Evolutionary conservation across 495 filamentous ascomycete species (phyloP), one percentile per base, ranked within the genome.

Genomic region (Baudoinia panamericana): DNA sequence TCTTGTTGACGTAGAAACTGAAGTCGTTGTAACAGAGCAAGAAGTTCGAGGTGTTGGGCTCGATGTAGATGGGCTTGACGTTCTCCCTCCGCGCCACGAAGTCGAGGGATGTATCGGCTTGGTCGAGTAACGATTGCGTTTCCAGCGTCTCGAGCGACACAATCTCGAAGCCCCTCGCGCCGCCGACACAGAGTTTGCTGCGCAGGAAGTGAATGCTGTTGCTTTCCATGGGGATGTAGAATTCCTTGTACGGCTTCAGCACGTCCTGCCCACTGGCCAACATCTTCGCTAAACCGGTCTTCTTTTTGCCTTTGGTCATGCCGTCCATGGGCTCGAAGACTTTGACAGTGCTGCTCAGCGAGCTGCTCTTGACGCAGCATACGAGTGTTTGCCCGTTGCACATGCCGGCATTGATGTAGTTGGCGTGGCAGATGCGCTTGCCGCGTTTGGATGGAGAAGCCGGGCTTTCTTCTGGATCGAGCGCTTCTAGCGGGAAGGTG

Each of bases 341-440:
- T 59, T 95, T 95, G 67, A 99, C 90, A 7, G 87, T 95, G 7
- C 82, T 90, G 28, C 82, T 88, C 19, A 95, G 68, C 5, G 84
- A 80, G 5, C 78, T 82, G 30, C 80, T 86, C 65, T 93, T 95
- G 46, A 94, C 90, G 44, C 82, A 86, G 59, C 86, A 94, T 15
- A 99, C 88, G 26, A 96, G 68, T 57, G 96, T 92, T 34, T 87
- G 75, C 35, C 92, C 88, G 17, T 93, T 71, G 56, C 90, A 95
- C 50, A 95, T 87, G 18, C 92, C 92, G 31, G 84, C 78, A 60
- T 87, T 93, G 77, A 99, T 96, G 64, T 95, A 96, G 63, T 88
- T 94, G 58, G 86, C 88, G 63, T 93, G 84, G 46, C 81, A 86
- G 53, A 99, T 95, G 67, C 94, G 94, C 68, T 88, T 92, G n/a